These are phyloP conservation scores for Coleophoma cylindrospora DNA, from an alignment of 2,329 filamentous ascomycete species.

Conservation along the genomic window DNA sequence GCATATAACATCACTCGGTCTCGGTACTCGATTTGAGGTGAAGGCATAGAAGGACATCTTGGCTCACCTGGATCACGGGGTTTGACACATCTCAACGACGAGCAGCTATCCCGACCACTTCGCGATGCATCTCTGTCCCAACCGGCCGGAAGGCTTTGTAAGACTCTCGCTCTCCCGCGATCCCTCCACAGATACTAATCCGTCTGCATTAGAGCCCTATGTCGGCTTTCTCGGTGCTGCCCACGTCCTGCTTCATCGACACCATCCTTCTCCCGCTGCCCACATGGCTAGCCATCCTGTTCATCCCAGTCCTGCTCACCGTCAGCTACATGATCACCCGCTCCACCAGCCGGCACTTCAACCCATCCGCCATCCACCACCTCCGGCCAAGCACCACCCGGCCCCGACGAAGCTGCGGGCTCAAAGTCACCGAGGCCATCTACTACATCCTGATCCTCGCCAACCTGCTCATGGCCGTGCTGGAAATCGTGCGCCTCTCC, in stretches of 20 bases:
- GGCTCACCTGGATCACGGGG: background rate
- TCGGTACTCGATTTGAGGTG: too few relatives aligned
- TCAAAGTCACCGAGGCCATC: conserved; percentile 8
- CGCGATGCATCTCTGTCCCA: conserved; percentile 20
- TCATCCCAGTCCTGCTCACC: conserved; percentile 16
- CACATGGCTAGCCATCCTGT: conserved; percentile 24
- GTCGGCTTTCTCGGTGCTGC: conserved; percentile 24
- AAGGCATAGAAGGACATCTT: too few relatives aligned
- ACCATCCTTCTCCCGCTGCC: conserved; percentile 29
- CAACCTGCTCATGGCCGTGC: conserved; percentile 25
- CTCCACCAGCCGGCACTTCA: conserved; percentile 3
- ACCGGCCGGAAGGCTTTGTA: conserved; percentile 28
- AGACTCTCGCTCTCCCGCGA: conserved; percentile 2
- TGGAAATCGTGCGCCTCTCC: conserved; percentile 27
- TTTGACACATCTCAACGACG: background rate
- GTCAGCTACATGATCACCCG: too few relatives aligned
- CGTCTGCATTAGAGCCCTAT: conserved; percentile 25
- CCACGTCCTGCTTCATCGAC: conserved; percentile 31
- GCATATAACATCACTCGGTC: too few relatives aligned
- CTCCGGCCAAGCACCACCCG: background rate
- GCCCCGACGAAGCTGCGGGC: conserved; percentile 3
- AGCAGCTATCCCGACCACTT: background rate
- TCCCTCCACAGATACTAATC: background rate
- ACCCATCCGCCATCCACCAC: conserved; percentile 17
- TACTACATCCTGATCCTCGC: conserved; percentile 26